Conservation (phyloP, 2,329 filamentous ascomycete genomes). For the Apiospora aurea region DNA sequence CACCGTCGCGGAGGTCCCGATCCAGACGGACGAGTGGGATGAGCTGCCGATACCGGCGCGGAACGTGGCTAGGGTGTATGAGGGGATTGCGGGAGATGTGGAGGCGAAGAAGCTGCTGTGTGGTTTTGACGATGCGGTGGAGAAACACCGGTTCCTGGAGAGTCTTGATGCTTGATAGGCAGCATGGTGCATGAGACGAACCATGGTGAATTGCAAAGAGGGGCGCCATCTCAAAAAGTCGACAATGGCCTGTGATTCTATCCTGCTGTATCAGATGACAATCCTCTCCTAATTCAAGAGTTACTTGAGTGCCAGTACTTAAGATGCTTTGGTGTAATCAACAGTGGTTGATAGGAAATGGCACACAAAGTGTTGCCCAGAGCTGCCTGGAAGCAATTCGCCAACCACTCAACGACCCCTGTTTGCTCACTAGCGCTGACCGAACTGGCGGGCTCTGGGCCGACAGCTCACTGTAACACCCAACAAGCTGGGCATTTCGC, state of each 20-base stretch:
- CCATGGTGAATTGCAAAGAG: too few species aligned
- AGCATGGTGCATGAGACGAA: too few species aligned
- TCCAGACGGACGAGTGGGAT: constrained; percentile 23
- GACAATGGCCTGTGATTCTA: too few species aligned
- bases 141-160: not conserved
- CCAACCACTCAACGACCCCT: too few species aligned
- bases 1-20: not conserved
- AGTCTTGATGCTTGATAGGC: not conserved
- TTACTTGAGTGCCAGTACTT: too few species aligned
- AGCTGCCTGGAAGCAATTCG: too few species aligned
- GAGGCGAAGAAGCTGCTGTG: not conserved
- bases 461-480: not conserved
- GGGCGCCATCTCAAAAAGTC: too few species aligned
- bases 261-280: too few species aligned
- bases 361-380: too few species aligned
- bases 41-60: constrained; percentile 9
- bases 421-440: not conserved
- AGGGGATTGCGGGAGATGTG: not conserved
- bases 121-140: not conserved
- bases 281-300: too few species aligned
- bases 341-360: too few species aligned
- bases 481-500: not conserved
- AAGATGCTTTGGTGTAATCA: too few species aligned
- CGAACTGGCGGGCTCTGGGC: not conserved
- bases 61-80: constrained; percentile 22